Evolutionary conservation across 345 rosid genomes (phyloP).

Genomic region (Populus euphratica): DNA sequence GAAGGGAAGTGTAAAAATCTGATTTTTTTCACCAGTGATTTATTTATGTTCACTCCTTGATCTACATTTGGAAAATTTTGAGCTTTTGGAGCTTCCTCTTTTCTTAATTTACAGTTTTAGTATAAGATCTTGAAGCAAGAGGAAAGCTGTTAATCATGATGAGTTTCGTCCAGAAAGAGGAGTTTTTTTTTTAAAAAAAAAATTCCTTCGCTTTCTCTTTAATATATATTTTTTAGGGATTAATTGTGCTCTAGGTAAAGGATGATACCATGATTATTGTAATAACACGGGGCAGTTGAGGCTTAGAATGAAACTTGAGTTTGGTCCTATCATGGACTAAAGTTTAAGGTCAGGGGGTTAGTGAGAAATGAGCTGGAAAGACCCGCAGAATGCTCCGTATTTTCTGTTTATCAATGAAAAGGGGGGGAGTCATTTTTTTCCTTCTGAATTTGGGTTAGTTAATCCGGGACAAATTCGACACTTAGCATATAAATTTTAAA

Average conservation of each 20-base stretch:
- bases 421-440: not conserved
- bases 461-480: not conserved
- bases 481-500: too few relatives aligned
- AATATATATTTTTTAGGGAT: not conserved
- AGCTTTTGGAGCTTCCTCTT: not conserved
- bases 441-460: not conserved
- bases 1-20: slow-evolving; percentile 33
- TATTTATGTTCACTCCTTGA: not conserved
- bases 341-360: not conserved
- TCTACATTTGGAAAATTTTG: not conserved
- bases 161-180: not conserved
- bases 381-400: slow-evolving; percentile 10
- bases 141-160: not conserved
- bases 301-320: not conserved
- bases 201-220: not conserved
- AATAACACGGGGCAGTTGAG: not conserved
- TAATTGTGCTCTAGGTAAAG: slow-evolving; percentile 35
- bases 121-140: not conserved
- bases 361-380: slow-evolving; percentile 24
- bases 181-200: not conserved
- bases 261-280: not conserved
- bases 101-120: not conserved
- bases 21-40: not conserved
- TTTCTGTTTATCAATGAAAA: not conserved
- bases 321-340: slow-evolving; percentile 16